phyloP scores from a whole-genome alignment of 192 early-diverging fungal species.

The Thamnidium elegans region DNA sequence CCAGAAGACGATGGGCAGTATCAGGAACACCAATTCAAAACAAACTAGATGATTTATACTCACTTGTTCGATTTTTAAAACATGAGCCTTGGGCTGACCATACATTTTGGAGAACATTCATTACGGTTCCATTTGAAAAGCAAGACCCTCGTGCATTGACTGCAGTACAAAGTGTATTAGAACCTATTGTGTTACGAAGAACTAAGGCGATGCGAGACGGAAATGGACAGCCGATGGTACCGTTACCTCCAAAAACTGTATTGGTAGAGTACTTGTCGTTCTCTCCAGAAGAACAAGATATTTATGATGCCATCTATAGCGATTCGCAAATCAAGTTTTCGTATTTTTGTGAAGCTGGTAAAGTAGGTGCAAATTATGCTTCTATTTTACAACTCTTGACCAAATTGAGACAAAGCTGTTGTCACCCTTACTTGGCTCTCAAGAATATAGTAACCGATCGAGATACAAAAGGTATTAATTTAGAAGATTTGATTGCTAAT shows the following conservation, averaged over 20 bases:
- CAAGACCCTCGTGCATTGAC: constrained; percentile 45
- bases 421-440: constrained; percentile 59
- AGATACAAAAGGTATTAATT: constrained; percentile 37
- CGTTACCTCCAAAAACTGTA: constrained; percentile 64
- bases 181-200: constrained; percentile 74
- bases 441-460: constrained; percentile 18
- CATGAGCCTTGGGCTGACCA: constrained; percentile 54
- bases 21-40: constrained; percentile 89
- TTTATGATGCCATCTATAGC: constrained; percentile 66
- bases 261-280: constrained; percentile 63
- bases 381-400: constrained; percentile 61
- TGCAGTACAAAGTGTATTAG: constrained; percentile 66
- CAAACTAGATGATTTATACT: constrained; percentile 82
- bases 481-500: constrained; percentile 44
- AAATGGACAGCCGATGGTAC: constrained; percentile 77
- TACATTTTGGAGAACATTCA: constrained; percentile 74
- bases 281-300: constrained; percentile 60
- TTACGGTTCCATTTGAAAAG: constrained; percentile 70
- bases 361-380: constrained; percentile 66
- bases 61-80: constrained; percentile 79
- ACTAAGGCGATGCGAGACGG: constrained; percentile 77
- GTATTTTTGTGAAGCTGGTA: constrained; percentile 57
- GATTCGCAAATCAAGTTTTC: constrained; percentile 65
- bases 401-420: constrained; percentile 66
- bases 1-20: constrained; percentile 80